phyloP scores from a whole-genome alignment of 2,329 filamentous ascomycete genomes.

The Colletotrichum sp. region DNA sequence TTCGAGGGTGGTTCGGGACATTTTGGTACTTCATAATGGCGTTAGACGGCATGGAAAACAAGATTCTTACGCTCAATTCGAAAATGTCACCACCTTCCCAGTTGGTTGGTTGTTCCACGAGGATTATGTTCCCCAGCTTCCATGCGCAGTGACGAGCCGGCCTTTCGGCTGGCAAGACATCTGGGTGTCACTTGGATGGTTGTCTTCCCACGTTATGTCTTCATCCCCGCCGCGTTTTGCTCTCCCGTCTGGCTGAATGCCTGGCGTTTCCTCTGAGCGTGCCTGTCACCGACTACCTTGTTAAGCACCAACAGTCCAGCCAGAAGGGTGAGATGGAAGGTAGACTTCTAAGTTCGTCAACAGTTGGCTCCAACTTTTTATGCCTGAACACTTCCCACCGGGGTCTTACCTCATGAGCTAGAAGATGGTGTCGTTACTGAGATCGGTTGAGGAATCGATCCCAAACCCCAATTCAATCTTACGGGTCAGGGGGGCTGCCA shows the following conservation, averaged over 20 bases:
- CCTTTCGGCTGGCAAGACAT: not conserved
- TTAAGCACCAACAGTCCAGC: not conserved
- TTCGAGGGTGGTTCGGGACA: not conserved
- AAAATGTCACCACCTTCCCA: not conserved
- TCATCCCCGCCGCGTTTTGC: too few species aligned
- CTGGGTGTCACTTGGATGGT: not conserved
- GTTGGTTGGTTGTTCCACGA: not conserved
- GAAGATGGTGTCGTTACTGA: not conserved
- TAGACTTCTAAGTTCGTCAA: not conserved
- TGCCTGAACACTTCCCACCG: too few species aligned
- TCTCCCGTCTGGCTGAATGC: too few species aligned
- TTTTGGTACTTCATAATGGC: slow-evolving; percentile 1
- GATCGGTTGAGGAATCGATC: too few species aligned
- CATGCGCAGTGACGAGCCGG: not conserved
- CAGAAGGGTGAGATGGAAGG: not conserved
- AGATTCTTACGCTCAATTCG: slow-evolving; percentile 1
- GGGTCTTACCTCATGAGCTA: not conserved
- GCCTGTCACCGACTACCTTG: not conserved
- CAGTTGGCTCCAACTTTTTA: not conserved
- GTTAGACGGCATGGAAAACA: slow-evolving; percentile 6
- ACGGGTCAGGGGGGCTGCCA: too few species aligned
- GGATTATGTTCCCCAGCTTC: not conserved
- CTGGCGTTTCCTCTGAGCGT: not conserved
- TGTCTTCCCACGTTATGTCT: not conserved
- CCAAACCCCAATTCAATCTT: too few species aligned